Evolutionary conservation across 2,329 filamentous ascomycete genomes (phyloP), one percentile per base, ranked within the genome.

Genomic region (Tothia fuscella): DNA sequence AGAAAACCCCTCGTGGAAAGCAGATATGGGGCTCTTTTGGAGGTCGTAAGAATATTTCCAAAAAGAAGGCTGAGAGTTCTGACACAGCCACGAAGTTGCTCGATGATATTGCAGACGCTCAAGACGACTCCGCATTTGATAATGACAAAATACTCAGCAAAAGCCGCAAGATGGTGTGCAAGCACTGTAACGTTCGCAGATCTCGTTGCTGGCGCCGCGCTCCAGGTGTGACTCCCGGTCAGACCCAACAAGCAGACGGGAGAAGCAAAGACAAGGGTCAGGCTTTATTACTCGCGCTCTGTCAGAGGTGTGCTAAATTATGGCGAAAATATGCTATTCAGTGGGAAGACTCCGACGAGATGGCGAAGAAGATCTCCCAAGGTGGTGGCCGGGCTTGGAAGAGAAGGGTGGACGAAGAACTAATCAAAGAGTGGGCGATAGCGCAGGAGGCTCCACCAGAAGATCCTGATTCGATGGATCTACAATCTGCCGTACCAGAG

Each of bases 271-370:
- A 94, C 49, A 93, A 89, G 57, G 76, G 75, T 10, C 68, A 71
- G 13, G 77, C 82, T 51, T 77, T 82, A 26, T 75, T 93, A 14
- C 73, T 88, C 37, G 88, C 89, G 3, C 72, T 98, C 4, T 98
- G 91, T 57, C 74, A 87, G 44, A 78, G 89, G 46, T 98, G 91
- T 56, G 88, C 88, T 20, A 80, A 91, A 53, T 68, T 98, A 6
- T 98, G 91, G 91, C 80, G 91, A 38, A 84, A 89, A 49, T 98
- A 98, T 60, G 89, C 82, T 13, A 86, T 98, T 47, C 85, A 93
- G 50, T 98, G 86, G 78, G 91, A 96, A 60, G 85, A 93, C 50
- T 74, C 87, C 12, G 91, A 96, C 31, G 89, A 96, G 53, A 75
- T 94, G 28, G 76, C 80, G 29, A 93, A 88, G 65, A 93, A 94